Conservation (phyloP, 257 asterid species). For the Gynochthodes officinalis region DNA sequence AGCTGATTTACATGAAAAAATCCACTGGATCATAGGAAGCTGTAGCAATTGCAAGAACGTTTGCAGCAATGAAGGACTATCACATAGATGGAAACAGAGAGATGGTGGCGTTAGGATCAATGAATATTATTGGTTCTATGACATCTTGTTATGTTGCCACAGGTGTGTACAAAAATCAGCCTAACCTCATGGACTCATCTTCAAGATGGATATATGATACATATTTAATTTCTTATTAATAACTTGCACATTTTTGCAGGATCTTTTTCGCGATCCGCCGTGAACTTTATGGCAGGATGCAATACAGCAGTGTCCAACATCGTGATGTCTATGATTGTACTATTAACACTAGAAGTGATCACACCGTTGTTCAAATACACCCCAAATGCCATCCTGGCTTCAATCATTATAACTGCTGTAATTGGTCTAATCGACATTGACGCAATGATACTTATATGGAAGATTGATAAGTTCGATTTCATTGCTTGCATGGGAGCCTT, state of each 20-base stretch:
- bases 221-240: no score
- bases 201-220: no score
- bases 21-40: slow-evolving; percentile 66
- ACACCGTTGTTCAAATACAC: slow-evolving; percentile 88
- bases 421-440: slow-evolving; percentile 69
- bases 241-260: slow-evolving; percentile 53
- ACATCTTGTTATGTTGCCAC: slow-evolving; percentile 94
- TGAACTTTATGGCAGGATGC: slow-evolving; percentile 95
- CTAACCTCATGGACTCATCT: no score
- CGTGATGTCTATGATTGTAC: slow-evolving; percentile 75
- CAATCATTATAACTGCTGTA: slow-evolving; percentile 94
- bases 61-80: slow-evolving; percentile 93
- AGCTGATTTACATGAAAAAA: not conserved
- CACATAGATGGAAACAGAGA: slow-evolving; percentile 91
- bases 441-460: slow-evolving; percentile 73
- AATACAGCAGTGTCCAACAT: slow-evolving; percentile 87
- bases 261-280: slow-evolving; percentile 93
- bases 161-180: slow-evolving; percentile 37
- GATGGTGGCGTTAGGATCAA: slow-evolving; percentile 94
- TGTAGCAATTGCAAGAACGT: slow-evolving; percentile 90
- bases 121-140: slow-evolving; percentile 89
- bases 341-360: slow-evolving; percentile 61
- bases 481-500: slow-evolving; percentile 97
- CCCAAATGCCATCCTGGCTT: slow-evolving; percentile 85
- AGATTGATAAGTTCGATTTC: slow-evolving; percentile 81